Base-by-base conservation (phyloP, 1,284 basidiomycete genomes). In the Bondarzewia mesenterica region DNA sequence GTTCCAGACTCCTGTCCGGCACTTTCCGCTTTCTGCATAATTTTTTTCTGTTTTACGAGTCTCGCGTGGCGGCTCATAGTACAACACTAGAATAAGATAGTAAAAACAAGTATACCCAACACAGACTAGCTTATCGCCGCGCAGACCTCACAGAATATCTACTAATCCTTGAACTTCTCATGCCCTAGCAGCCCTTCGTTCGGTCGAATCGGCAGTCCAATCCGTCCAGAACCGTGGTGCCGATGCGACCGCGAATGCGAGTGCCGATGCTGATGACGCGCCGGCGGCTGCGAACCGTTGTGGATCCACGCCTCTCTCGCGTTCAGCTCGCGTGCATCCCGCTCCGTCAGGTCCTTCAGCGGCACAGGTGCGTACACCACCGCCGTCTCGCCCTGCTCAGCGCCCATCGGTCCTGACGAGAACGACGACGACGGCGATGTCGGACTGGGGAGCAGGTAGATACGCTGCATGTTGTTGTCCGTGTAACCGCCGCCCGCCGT, bases 291-390 rank as follows among this genome's bases (percentile, higher is more conserved):
- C 8, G 42, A 27, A 44, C 52, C 41, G 54, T 53, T 54, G 20
- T 63, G 60, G 27, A 87, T 69, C 85, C 84, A 87, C 10, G 80
- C 82, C 57, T 84, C 82, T 26, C 69, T 78, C 21, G 81, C 81
- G 41, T 70, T 70, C 50, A 77, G 68, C n/a, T 75, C 73, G 12
- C 78, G 60, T 26, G 76, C 72, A n/a, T 73, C 66, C 32, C 67
- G 58, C 27, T 77, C 72, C 3, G 77, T 67, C 16, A 86, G 63
- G 12, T 75, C 70, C 51, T 65, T 70, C 35, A 82, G 60, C 0
- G 81, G 73, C 2, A 87, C 73, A 5, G 82, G 81, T n/a, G 82
- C 78, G 57, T 86, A 87, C n/a, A 87, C 74, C 22, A 81, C 59
- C 50, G 44, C 63, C 50, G 47, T 58, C 57, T 55, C 57, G 26